These are phyloP conservation scores for Diplosphaera chodatii DNA, from an alignment of 139 green algal genomes.

Conservation along the genomic window DNA sequence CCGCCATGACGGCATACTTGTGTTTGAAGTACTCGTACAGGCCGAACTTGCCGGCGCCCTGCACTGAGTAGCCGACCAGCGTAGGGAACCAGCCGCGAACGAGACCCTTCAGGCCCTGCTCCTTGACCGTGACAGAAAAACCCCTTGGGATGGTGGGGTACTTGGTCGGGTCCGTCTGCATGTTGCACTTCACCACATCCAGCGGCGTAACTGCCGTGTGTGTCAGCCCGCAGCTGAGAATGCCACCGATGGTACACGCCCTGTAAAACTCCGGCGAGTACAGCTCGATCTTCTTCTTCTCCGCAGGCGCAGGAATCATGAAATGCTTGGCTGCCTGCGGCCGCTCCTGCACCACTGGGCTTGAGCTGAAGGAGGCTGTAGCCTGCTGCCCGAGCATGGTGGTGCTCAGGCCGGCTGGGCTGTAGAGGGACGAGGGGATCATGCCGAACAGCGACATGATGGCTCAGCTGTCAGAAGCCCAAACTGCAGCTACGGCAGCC, in stretches of 20 bases:
- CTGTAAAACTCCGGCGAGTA: slow-evolving; percentile 62
- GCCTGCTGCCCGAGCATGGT: neutral
- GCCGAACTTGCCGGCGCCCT: slow-evolving; percentile 85
- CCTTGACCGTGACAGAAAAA: neutral
- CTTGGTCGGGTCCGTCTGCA: slow-evolving; percentile 26
- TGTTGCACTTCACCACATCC: slow-evolving; percentile 95
- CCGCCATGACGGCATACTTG: slow-evolving; percentile 77
- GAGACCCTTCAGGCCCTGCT: slow-evolving; percentile 50
- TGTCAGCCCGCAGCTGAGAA: slow-evolving; percentile 51
- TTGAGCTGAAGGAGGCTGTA: neutral
- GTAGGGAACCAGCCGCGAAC: slow-evolving; percentile 81
- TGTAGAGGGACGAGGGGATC: neutral
- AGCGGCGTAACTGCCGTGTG: slow-evolving; percentile 76
- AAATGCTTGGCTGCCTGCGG: neutral
- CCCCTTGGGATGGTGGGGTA: slow-evolving; percentile 3
- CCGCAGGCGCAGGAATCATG: slow-evolving; percentile 18
- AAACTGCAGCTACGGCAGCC: too few species aligned
- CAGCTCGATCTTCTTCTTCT: slow-evolving; percentile 41
- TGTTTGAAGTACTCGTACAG: slow-evolving; percentile 76
- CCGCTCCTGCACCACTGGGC: neutral
- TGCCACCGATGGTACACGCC: slow-evolving; percentile 68
- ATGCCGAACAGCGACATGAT: neutral
- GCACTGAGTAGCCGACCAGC: slow-evolving; percentile 71
- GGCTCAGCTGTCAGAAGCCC: neutral
- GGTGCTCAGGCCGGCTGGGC: too few species aligned